A percentile compares a stretch with the other conserved stretches of the same genome.
Evolutionary conservation across 2,329 filamentous ascomycete genomes (phyloP).

Genomic region (Nemania diffusa): DNA sequence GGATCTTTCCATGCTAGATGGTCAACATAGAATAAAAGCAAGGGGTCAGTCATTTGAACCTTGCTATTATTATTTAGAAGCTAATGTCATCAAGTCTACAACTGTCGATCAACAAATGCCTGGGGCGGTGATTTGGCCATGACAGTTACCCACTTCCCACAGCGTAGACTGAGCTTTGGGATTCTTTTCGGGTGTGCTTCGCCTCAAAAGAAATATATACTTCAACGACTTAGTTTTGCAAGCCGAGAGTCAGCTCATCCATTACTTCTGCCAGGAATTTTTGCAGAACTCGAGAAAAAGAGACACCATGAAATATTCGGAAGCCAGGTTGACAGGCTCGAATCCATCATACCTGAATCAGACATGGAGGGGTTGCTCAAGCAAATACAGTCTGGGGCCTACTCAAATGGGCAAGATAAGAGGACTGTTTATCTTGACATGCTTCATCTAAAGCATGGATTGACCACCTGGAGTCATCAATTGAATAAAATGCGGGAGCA

Average conservation of each 20-base stretch:
- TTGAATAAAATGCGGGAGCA: slow-evolving; percentile 13
- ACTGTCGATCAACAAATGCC: slow-evolving; percentile 42
- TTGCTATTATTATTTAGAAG: neutral
- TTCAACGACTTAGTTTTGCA: slow-evolving; percentile 20
- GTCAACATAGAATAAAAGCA: neutral
- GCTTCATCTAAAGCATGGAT: slow-evolving; percentile 38
- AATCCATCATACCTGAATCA: slow-evolving; percentile 16
- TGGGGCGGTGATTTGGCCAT: slow-evolving; percentile 44
- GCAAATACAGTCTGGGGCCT: neutral
- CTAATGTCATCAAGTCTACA: slow-evolving; percentile 38
- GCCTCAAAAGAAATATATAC: slow-evolving; percentile 21
- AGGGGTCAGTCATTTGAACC: neutral
- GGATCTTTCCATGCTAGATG: slow-evolving; percentile 27
- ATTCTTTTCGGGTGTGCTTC: slow-evolving; percentile 41
- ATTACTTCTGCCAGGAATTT: slow-evolving; percentile 44
- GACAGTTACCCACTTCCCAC: slow-evolving; percentile 42
- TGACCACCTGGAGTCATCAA: slow-evolving; percentile 39
- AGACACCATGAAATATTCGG: slow-evolving; percentile 39
- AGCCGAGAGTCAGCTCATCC: slow-evolving; percentile 38
- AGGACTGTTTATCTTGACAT: slow-evolving; percentile 39
- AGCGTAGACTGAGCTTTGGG: slow-evolving; percentile 38
- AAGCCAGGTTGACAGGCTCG: slow-evolving; percentile 33
- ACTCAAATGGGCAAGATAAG: slow-evolving; percentile 28
- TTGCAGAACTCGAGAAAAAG: slow-evolving; percentile 45
- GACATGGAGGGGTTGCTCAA: neutral